Evolutionary conservation across 1,139 yeast species (phyloP).

Genomic region (Diutina pseudorugosa): DNA sequence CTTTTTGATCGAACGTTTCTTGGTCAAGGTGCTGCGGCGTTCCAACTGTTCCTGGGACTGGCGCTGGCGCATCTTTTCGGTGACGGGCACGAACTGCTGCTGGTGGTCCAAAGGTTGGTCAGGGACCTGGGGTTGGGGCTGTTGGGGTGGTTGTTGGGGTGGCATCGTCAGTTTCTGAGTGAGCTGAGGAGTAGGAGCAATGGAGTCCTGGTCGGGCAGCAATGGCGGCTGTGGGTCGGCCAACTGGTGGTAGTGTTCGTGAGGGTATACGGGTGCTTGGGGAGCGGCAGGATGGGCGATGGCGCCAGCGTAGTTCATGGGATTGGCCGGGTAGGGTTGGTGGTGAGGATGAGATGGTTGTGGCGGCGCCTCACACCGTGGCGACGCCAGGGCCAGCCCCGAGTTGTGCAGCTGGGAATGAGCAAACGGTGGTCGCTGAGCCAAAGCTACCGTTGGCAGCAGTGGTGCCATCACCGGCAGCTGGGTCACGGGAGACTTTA

Average conservation of each 20-base stretch:
- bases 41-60: slow-evolving; percentile 1
- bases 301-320: background rate
- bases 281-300: background rate
- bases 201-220: background rate
- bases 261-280: background rate
- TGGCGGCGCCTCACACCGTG: background rate
- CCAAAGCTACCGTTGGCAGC: background rate
- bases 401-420: background rate
- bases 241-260: background rate
- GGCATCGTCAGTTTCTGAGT: background rate
- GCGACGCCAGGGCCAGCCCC: background rate
- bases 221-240: background rate
- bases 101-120: background rate
- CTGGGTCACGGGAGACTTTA: background rate
- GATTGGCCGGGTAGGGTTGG: background rate
- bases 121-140: background rate
- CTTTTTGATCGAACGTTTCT: background rate
- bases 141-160: background rate
- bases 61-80: slow-evolving; percentile 1
- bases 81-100: slow-evolving; percentile 1
- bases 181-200: background rate
- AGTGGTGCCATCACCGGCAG: background rate
- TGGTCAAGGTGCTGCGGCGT: background rate
- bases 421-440: slow-evolving; percentile 1
- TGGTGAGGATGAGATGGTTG: background rate